Base-by-base conservation (phyloP, 2,329 filamentous ascomycete genomes). In the Diaporthe nobilis region DNA sequence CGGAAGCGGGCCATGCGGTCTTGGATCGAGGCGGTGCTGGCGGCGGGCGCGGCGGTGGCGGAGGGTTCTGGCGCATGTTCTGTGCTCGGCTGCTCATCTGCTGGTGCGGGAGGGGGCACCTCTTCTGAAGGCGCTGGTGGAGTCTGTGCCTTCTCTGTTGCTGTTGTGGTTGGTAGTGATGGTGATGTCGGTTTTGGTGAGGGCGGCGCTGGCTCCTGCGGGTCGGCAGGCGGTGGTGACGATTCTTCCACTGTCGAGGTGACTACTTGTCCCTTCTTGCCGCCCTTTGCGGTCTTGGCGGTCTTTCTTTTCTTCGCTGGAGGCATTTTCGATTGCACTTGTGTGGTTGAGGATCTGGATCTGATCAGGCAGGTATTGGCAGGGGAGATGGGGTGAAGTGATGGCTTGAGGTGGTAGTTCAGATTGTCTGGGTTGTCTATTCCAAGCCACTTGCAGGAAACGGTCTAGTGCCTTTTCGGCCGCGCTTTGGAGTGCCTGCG, bases 1-100 rank as follows among this genome's bases (percentile, higher is more conserved):
- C 95, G 96, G 88, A 98, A 98, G 78, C 94, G 92, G 68, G 94
- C 94, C 84, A 92, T 87, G 74, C 95, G 92, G 73, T 96, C 93
- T 79, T 91, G 86, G 42, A 90, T 86, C 79, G 90, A 89, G 39
- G 83, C 79, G 25, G 84, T 81, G n/a, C 60, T 61, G 25, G 86
- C 83, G 55, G 82, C 78, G 65, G 81, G 20, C 15, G 79, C 44
- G 4, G 75, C 47, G 10, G 78, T 15, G 15, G 78, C 34, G 49
- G 53, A 20, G 39, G 61, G 9, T 73, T 61, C 47, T 37, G 78
- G n/a, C 58, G 70, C 34, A 42, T 70, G 31, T 37, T 74, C 10
- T 55, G 72, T 55, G 44, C 42, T 60, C 73, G 71, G 51, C 20
- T 72, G 67, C 4, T 76, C 73, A 4, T 71, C 49, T 28, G 53